Percentiles rank a stretch among this genome's conserved stretches.
These are phyloP conservation scores for Neurospora cerealis DNA, from an alignment of 495 filamentous ascomycete genomes.

Conservation along the genomic window DNA sequence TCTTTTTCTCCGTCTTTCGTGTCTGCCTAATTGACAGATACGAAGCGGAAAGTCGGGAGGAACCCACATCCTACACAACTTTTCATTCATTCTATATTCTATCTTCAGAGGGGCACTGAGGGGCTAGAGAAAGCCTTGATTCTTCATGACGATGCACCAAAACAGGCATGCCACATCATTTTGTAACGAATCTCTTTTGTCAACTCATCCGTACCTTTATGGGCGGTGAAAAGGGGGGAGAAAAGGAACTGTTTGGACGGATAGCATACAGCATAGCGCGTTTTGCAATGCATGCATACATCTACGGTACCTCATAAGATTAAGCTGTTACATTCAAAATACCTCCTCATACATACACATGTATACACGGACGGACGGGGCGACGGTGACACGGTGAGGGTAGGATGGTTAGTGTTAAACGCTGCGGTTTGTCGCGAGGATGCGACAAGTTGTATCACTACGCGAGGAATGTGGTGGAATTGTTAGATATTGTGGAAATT, in stretches of 20 bases:
- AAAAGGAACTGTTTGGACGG: not conserved
- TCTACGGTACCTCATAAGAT: not conserved
- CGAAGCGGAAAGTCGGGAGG: not conserved
- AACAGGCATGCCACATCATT: not conserved
- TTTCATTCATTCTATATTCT: not conserved
- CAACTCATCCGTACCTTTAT: not conserved
- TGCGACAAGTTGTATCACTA: not conserved
- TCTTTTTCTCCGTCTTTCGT: not conserved
- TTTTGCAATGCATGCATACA: not conserved
- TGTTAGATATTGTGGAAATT: not conserved
- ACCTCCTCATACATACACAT: not conserved
- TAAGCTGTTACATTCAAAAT: not conserved
- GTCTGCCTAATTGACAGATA: not conserved
- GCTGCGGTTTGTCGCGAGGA: not conserved
- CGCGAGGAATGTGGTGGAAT: not conserved
- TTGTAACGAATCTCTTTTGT: not conserved
- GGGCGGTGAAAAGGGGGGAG: not conserved
- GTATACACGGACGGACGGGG: not conserved
- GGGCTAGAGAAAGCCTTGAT: not conserved
- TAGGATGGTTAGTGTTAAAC: not conserved
- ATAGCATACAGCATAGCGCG: not conserved
- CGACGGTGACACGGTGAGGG: not conserved
- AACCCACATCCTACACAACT: not conserved
- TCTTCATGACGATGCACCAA: not conserved
- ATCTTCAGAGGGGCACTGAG: not conserved